These are phyloP conservation scores for Rhododendron ferrugineum DNA, from an alignment of 148 eudicot genomes.

Conservation along the genomic window DNA sequence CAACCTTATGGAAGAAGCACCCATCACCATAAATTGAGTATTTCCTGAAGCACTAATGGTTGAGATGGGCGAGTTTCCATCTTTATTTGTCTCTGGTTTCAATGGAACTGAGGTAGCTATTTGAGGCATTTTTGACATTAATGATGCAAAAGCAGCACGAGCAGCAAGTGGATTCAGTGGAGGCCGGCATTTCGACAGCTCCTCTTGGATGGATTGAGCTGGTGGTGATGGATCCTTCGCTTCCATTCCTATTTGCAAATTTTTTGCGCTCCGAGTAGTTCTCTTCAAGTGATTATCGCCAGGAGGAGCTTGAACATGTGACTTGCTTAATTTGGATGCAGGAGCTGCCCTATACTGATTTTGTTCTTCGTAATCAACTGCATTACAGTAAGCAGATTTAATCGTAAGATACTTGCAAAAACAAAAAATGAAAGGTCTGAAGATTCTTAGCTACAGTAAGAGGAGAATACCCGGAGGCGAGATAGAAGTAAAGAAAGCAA, in stretches of 20 bases:
- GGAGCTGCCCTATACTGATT: background rate
- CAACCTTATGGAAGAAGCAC: background rate
- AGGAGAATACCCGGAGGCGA: too few relatives aligned
- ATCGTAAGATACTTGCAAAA: background rate
- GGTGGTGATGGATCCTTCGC: constrained; percentile 11
- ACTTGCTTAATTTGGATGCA: constrained; percentile 20
- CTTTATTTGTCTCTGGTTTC: constrained; percentile 6
- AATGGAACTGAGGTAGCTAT: constrained; percentile 15
- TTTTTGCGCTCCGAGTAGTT: constrained; percentile 21
- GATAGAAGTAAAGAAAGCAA: too few relatives aligned
- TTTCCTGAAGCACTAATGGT: constrained; percentile 4
- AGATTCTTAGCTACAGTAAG: too few relatives aligned
- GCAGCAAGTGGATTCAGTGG: constrained; percentile 56
- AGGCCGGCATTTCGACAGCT: constrained; percentile 27
- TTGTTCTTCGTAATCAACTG: constrained; percentile 22
- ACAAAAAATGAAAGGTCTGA: background rate
- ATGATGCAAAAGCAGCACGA: constrained; percentile 56
- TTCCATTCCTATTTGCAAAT: constrained; percentile 16
- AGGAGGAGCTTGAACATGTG: constrained; percentile 12
- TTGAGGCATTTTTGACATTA: constrained; percentile 36
- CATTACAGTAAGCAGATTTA: constrained; percentile 12
- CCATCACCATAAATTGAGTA: constrained; percentile 7
- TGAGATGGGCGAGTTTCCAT: constrained; percentile 17
- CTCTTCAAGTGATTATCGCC: constrained; percentile 23
- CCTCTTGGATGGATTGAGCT: constrained; percentile 20